Base-by-base conservation (phyloP, 208 protist genomes). In the Trypanosoma vivax region DNA sequence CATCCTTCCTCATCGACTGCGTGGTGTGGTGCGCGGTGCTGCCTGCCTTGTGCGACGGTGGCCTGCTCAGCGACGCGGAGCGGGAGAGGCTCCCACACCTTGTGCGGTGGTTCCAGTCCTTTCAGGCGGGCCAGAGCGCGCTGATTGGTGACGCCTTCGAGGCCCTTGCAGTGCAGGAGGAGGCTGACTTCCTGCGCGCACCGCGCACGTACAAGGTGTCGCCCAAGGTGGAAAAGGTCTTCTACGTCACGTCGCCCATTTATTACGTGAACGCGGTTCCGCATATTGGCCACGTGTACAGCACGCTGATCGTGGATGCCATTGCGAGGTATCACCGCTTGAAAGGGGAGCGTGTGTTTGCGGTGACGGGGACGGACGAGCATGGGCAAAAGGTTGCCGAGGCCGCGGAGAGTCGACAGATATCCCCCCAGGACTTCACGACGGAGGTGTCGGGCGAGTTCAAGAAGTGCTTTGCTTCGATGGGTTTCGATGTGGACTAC, bases 291-390 rank as follows among this genome's bases (percentile, higher is more conserved):
- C 90, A 96, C 61, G 90, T 92, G 33, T 96, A 95, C 69, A 80
- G 61, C 23, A 90, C 82, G 18, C 78, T 96, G 35, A 87, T 96
- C 56, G 85, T 73, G 38, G 90, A 96, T 68, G 78, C 88, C 6
- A 77, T 94, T 58, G 84, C 78, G 11, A 79, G 90, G 35, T 96
- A 94, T 60, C 83, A 95, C 62, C 78, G 73, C 14, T 63, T 92
- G 21, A 81, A 88, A 27, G 93, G 93, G 5, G 74, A 90, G 55
- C 38, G 80, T 16, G 86, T 96, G 11, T 90, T 96, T 46, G 94
- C 97, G 25, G 76, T 92, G 58, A 99, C 97, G 5, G 98, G 98
- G 31, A 99, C 96, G 1, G 98, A 99, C 69, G 98, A 99, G 73
- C 98, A 99, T 72, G 98, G 98, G 13, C 83, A 92, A 46, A 99